Conservation (phyloP, 768 basidiomycete species). For the Strobilomyces confusus region DNA sequence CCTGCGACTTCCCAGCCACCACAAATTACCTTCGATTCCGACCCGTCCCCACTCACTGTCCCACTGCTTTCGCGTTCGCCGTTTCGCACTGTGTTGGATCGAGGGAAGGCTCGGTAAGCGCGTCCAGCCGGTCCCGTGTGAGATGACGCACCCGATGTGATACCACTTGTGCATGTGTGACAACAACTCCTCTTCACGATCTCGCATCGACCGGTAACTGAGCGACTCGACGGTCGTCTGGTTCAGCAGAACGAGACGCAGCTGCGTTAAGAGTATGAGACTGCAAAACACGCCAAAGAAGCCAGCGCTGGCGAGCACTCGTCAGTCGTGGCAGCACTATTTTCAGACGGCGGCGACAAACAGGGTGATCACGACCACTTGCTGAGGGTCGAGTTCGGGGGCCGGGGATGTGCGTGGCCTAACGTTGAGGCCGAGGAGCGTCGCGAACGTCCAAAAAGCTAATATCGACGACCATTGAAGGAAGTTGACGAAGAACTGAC, state of each 20-base stretch:
- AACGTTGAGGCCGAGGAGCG: slow-evolving; percentile 53
- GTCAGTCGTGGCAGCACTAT: slow-evolving; percentile 4
- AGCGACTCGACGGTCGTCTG: slow-evolving; percentile 84
- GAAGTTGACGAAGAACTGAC: slow-evolving; percentile 83
- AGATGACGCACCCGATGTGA: slow-evolving; percentile 45
- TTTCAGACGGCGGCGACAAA: slow-evolving; percentile 37
- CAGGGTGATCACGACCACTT: slow-evolving; percentile 72
- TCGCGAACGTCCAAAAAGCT: slow-evolving; percentile 58
- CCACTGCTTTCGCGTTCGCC: slow-evolving; percentile 48
- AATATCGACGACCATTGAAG: slow-evolving; percentile 57
- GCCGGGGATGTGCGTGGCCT: slow-evolving; percentile 21
- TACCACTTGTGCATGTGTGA: slow-evolving; percentile 51
- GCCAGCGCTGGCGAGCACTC: slow-evolving; percentile 45
- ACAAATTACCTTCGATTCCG: slow-evolving; percentile 75
- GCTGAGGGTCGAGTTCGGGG: slow-evolving; percentile 54
- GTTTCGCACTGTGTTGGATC: slow-evolving; percentile 43
- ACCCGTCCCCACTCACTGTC: slow-evolving; percentile 79
- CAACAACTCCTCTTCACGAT: slow-evolving; percentile 55
- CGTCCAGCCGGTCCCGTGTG: neutral
- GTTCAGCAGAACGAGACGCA: slow-evolving; percentile 55
- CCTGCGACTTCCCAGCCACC: slow-evolving; percentile 68
- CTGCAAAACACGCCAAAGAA: slow-evolving; percentile 71
- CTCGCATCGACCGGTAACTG: slow-evolving; percentile 51
- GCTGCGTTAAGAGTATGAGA: slow-evolving; percentile 54
- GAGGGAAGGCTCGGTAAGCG: neutral